A percentile compares a stretch with the other conserved stretches of the same genome.
Conservation (phyloP, 2,329 filamentous ascomycete genomes). For the Penicillium frequentans region DNA sequence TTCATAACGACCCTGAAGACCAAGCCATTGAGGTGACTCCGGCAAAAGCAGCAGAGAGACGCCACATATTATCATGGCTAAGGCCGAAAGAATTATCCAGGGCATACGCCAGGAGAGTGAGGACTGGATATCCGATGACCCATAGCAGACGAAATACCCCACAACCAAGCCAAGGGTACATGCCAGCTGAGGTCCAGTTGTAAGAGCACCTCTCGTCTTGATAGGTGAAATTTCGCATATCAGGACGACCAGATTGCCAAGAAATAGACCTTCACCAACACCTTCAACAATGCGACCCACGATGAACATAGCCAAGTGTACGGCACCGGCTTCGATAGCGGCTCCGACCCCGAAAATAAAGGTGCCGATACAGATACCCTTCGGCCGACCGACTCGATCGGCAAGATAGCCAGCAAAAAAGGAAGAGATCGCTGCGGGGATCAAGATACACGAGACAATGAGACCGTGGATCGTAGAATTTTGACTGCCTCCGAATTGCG, state of each 20-base stretch:
- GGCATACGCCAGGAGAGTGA: constrained; percentile 59
- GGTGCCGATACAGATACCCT: constrained; percentile 51
- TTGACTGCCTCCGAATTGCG: constrained; percentile 47
- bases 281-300: constrained; percentile 58
- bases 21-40: constrained; percentile 60
- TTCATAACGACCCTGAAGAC: constrained; percentile 44
- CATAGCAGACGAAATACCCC: constrained; percentile 64
- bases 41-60: constrained; percentile 47
- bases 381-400: constrained; percentile 52
- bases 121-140: constrained; percentile 47
- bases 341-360: constrained; percentile 57
- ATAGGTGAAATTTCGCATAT: constrained; percentile 62
- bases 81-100: constrained; percentile 49
- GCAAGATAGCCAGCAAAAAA: constrained; percentile 58
- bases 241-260: constrained; percentile 58
- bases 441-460: constrained; percentile 59
- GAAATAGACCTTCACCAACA: constrained; percentile 59
- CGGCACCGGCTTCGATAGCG: constrained; percentile 52
- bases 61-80: constrained; percentile 43
- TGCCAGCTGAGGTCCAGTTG: constrained; percentile 55
- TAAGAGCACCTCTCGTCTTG: constrained; percentile 51
- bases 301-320: constrained; percentile 54
- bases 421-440: constrained; percentile 59
- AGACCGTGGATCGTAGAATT: constrained; percentile 54
- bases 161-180: constrained; percentile 51